phyloP scores from a whole-genome alignment of 257 asterid species.

The Thymus mandschuricus region DNA sequence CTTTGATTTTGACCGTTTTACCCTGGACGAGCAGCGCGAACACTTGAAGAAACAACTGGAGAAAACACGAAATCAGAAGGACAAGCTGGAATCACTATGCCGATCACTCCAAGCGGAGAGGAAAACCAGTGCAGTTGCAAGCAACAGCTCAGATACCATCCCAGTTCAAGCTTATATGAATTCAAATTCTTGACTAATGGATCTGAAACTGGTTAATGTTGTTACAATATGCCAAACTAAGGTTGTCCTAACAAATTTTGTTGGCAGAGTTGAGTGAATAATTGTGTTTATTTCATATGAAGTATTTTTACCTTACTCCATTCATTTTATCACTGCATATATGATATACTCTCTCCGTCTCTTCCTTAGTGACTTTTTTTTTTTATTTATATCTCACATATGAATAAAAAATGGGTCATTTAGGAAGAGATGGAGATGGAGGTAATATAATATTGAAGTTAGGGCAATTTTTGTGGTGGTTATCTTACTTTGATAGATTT shows the following conservation, averaged over 20 bases:
- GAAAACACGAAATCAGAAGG: conserved; percentile 81
- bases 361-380: too few species aligned
- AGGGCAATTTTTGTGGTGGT: too few species aligned
- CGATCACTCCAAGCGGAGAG: conserved; percentile 97
- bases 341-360: too few species aligned
- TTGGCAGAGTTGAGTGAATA: conserved; percentile 24
- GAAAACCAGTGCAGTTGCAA: conserved; percentile 52
- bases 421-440: too few species aligned
- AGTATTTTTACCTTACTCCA: too few species aligned
- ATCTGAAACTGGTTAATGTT: conserved; percentile 6
- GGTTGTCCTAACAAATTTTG: conserved; percentile 32
- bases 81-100: conserved; percentile 86
- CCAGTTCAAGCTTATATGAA: conserved; percentile 32
- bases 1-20: neutral
- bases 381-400: too few species aligned
- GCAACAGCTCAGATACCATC: conserved; percentile 47
- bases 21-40: conserved; percentile 63
- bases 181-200: neutral
- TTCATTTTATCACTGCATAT: neutral
- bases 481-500: too few species aligned
- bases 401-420: too few species aligned
- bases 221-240: conserved; percentile 8
- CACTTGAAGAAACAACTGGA: conserved; percentile 90
- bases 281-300: neutral
- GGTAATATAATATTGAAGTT: too few species aligned